Evolutionary conservation across 176 grass and related monocot species (phyloP), one percentile per base, ranked within the genome.

Genomic region (Melocanna baccifera): DNA sequence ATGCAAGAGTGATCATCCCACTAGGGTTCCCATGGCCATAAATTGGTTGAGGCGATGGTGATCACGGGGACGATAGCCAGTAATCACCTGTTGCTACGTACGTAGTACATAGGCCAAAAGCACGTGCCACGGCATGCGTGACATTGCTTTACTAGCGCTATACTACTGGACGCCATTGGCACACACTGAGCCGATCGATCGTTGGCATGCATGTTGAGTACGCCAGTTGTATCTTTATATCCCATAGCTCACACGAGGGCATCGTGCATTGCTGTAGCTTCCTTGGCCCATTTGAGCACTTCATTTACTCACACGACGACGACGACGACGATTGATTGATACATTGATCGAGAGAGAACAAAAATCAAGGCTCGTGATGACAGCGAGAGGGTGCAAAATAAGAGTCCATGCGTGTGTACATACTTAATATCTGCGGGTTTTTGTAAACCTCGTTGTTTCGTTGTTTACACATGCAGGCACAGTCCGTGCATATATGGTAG

Each of bases 211-310:
- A 25, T 81, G 57, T 46, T 20, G 79, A 0, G 36, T 14, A 9
- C n/a, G n/a, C 34, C 57, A 59, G 65, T 22, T 37, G 56, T 43
- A 26, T 69, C n/a, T 77, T 7, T 15, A 16, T 23, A 36, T 12
- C 62, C n/a, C 42, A 28, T 63, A 73, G 79, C 48, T 28, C n/a
- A 12, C 88, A 90, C 84, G 84, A 58, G 84, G 16, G 73, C 79
- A 79, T 90, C 79, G 73, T 90, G 79, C 58, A 73, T 12, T 36
- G 3, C 65, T 80, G 40, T 50, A 69, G 72, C 41, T 68, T 67
- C 37, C 5, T 52, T 77, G 64, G 43, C 14, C 53, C 55, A 69
- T 59, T 89, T 67, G 77, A 20, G 22, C 9, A 83, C 88, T 90
- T 66, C 56, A 77, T 72, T 82, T 42, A 71, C 56, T 90, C 39